These are phyloP conservation scores for Pycnococcus provasolii DNA, from an alignment of 139 green algal genomes.

Conservation along the genomic window DNA sequence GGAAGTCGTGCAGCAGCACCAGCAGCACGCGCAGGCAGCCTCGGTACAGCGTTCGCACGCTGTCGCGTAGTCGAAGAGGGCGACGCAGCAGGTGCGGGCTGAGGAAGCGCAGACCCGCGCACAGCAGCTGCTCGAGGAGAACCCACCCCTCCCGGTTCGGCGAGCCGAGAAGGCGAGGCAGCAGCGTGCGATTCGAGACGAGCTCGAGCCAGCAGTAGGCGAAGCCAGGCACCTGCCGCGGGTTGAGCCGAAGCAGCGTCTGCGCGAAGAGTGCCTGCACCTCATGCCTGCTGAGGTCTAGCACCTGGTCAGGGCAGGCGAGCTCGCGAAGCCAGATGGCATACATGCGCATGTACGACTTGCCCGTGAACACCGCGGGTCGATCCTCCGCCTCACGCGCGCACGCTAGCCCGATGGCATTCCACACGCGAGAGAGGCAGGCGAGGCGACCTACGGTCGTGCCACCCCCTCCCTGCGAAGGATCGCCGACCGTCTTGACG, in stretches of 20 bases:
- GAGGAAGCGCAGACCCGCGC: conserved; percentile 81
- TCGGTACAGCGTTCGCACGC: conserved; percentile 78
- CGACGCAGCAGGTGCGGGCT: conserved; percentile 77
- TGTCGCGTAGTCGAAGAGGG: conserved; percentile 61
- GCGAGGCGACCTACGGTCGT: background rate
- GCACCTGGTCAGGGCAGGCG: conserved; percentile 30
- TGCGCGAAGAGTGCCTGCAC: conserved; percentile 33
- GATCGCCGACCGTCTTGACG: conserved; percentile 28
- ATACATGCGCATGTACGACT: conserved; percentile 87
- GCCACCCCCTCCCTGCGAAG: too few species aligned
- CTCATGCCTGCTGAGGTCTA: conserved; percentile 36
- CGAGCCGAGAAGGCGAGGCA: conserved; percentile 77
- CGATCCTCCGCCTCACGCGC: conserved; percentile 63
- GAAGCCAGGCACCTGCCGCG: conserved; percentile 79
- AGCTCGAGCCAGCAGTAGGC: conserved; percentile 93
- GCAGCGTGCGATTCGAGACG: conserved; percentile 73
- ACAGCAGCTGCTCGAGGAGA: conserved; percentile 56
- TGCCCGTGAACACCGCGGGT: conserved; percentile 65
- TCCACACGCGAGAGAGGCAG: conserved; percentile 55
- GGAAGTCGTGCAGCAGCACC: conserved; percentile 98
- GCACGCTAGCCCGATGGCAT: conserved; percentile 51
- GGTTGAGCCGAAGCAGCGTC: conserved; percentile 59
- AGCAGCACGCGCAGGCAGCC: conserved; percentile 90
- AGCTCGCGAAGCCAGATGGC: conserved; percentile 74
- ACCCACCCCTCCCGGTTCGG: conserved; percentile 50